Percentiles rank a stretch among this genome's conserved stretches.
Evolutionary conservation across 805 yeast genomes (phyloP).

Genomic region (Lipomyces spencermartinsiae): DNA sequence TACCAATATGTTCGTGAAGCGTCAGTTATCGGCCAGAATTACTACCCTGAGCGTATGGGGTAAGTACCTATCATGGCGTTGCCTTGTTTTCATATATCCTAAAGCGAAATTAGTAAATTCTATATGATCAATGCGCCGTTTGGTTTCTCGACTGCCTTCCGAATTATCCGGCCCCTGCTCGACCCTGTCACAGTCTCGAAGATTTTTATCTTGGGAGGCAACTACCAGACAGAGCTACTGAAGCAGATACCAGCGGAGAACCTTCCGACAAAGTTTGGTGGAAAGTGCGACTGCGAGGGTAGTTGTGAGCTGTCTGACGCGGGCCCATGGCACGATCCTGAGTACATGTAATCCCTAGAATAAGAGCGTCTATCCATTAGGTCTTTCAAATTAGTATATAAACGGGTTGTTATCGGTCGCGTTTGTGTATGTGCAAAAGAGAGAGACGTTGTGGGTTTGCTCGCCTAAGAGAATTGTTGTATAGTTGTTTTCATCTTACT

Average conservation of each 20-base stretch:
- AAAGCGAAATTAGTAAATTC: conserved; percentile 51
- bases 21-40: conserved; percentile 91
- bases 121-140: conserved; percentile 96
- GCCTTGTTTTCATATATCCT: background rate
- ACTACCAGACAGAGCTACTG: conserved; percentile 79
- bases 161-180: conserved; percentile 87
- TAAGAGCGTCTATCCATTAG: background rate
- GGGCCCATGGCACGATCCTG: conserved; percentile 96
- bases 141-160: conserved; percentile 94
- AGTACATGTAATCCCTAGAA: conserved; percentile 56
- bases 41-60: conserved; percentile 99
- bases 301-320: conserved; percentile 86
- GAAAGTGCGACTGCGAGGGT: conserved; percentile 69
- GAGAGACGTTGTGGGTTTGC: background rate
- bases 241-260: conserved; percentile 94
- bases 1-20: conserved; percentile 90
- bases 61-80: conserved; percentile 46
- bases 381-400: background rate
- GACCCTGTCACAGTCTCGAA: conserved; percentile 98
- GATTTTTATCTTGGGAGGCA: conserved; percentile 82
- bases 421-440: background rate
- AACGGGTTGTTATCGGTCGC: background rate
- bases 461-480: background rate
- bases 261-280: conserved; percentile 91
- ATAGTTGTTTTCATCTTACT: background rate